phyloP scores from a whole-genome alignment of 1,284 basidiomycete genomes.

The Ganoderma boninense region DNA sequence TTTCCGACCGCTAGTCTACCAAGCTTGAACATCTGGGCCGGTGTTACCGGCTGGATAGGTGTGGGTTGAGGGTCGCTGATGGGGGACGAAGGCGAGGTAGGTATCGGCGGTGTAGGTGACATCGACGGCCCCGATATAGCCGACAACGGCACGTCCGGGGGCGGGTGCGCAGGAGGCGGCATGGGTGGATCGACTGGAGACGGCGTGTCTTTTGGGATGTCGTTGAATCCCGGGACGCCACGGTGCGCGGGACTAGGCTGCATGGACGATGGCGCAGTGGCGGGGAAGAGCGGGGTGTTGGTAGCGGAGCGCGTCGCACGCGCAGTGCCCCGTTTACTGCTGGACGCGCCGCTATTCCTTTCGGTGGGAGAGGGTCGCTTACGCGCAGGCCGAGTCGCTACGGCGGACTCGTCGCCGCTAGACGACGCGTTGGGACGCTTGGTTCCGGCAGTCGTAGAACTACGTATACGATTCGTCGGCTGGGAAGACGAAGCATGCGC shows the following conservation, averaged over 20 bases:
- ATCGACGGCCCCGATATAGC: slow-evolving; percentile 18
- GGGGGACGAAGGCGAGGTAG: slow-evolving; percentile 35
- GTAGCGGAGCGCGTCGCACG: slow-evolving; percentile 65
- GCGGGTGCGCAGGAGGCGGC: slow-evolving; percentile 75
- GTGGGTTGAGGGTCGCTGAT: slow-evolving; percentile 23
- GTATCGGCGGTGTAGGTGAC: slow-evolving; percentile 29
- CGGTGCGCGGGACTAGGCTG: slow-evolving; percentile 35
- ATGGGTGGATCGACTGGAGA: slow-evolving; percentile 83
- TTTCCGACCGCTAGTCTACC: slow-evolving; percentile 64
- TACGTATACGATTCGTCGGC: slow-evolving; percentile 18
- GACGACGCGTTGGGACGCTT: slow-evolving; percentile 46
- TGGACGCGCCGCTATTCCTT: slow-evolving; percentile 25
- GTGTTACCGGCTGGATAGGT: slow-evolving; percentile 79
- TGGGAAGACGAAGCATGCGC: slow-evolving; percentile 4
- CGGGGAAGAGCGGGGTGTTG: slow-evolving; percentile 69
- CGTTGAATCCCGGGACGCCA: slow-evolving; percentile 50
- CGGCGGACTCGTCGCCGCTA: slow-evolving; percentile 41
- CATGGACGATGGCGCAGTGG: slow-evolving; percentile 35
- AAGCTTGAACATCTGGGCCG: slow-evolving; percentile 88
- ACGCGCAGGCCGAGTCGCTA: slow-evolving; percentile 50
- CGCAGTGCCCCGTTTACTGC: slow-evolving; percentile 29
- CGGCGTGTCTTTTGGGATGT: slow-evolving; percentile 66
- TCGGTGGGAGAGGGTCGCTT: slow-evolving; percentile 52
- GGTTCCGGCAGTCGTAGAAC: slow-evolving; percentile 26
- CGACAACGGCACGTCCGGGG: slow-evolving; percentile 42